A percentile compares a stretch with the other conserved stretches of the same genome.
Conservation (phyloP, 2,329 filamentous ascomycete species). For the Colletotrichum zoysiae region DNA sequence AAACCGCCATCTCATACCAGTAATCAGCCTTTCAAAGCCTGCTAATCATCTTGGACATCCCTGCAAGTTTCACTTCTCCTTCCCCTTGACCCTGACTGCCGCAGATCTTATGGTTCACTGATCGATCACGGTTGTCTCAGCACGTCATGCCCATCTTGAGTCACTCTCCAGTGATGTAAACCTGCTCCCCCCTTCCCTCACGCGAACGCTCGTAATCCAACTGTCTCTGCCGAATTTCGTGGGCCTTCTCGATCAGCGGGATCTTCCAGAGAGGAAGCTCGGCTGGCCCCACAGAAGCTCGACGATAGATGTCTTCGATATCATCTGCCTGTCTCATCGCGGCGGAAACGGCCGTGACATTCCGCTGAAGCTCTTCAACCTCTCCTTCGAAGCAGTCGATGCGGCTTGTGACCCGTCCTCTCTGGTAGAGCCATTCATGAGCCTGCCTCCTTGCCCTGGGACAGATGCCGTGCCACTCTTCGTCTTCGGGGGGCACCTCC, state of each 20-base stretch:
- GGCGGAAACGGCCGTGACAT: background rate
- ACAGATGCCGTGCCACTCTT: background rate
- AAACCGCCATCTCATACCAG: too few species aligned
- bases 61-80: background rate
- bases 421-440: background rate
- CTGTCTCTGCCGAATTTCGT: background rate
- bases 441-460: background rate
- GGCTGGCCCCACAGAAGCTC: background rate
- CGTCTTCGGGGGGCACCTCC: background rate
- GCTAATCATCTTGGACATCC: background rate
- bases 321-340: background rate
- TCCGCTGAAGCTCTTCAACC: background rate
- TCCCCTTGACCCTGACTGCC: background rate
- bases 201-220: background rate
- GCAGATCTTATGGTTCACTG: background rate
- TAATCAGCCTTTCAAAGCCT: background rate
- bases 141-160: background rate
- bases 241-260: background rate
- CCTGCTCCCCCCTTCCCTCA: background rate
- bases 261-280: conserved; percentile 8
- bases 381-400: background rate
- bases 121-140: background rate
- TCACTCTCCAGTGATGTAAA: background rate
- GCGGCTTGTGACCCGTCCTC: background rate
- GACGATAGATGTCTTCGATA: background rate